These are phyloP conservation scores for Trypanosomatidae sp. DNA, from an alignment of 208 protist species.

Conservation along the genomic window DNA sequence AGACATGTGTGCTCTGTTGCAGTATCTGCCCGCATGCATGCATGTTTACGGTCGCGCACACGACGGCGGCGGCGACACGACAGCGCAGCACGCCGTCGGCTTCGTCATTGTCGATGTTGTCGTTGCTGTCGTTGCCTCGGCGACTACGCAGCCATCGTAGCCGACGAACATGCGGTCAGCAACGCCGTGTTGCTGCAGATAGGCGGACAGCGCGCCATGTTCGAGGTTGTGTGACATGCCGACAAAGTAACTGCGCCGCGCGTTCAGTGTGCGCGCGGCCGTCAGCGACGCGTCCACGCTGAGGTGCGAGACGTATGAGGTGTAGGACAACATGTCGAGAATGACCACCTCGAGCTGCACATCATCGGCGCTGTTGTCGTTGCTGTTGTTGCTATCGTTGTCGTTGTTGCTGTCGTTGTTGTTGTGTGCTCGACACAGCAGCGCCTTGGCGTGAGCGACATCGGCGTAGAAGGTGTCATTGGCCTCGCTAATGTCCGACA, in stretches of 20 bases:
- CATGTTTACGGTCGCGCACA: too few species aligned
- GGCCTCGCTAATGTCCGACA: conserved; percentile 33
- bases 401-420: too few species aligned
- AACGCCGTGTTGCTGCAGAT: conserved; percentile 10
- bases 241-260: conserved; percentile 32
- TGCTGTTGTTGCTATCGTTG: too few species aligned
- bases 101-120: too few species aligned
- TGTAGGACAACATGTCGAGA: conserved; percentile 30
- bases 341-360: conserved; percentile 20
- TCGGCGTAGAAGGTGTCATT: conserved; percentile 7
- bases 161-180: conserved; percentile 18
- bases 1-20: too few species aligned
- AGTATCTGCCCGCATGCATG: too few species aligned
- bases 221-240: conserved; percentile 38
- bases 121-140: conserved; percentile 1
- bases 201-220: conserved; percentile 12
- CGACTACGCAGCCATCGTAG: conserved; percentile 39
- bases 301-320: conserved; percentile 28
- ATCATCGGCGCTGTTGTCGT: too few species aligned
- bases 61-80: too few species aligned
- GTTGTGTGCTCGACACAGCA: too few species aligned
- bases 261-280: conserved; percentile 12
- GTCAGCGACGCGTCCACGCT: conserved; percentile 15
- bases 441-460: neutral
- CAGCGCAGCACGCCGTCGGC: too few species aligned